Evolutionary conservation across 1,284 basidiomycete genomes (phyloP).

Genomic region (Athelia psychrophila): DNA sequence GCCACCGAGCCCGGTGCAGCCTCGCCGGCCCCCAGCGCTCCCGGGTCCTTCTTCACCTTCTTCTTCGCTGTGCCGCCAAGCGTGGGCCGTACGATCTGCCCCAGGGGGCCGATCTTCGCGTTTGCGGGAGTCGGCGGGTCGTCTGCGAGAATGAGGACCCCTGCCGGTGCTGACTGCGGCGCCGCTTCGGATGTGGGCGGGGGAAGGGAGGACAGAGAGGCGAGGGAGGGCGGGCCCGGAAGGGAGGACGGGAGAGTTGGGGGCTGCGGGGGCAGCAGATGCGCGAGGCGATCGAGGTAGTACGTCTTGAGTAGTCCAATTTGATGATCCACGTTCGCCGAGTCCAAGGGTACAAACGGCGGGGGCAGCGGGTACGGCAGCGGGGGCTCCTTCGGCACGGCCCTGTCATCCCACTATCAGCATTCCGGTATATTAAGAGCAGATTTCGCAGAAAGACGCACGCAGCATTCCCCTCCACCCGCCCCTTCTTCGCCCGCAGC

Average conservation of each 20-base stretch:
- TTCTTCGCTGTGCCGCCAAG: constrained; percentile 27
- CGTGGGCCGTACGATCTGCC: constrained; percentile 54
- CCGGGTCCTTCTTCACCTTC: constrained; percentile 1
- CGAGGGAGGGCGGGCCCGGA: constrained; percentile 18
- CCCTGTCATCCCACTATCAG: constrained; percentile 30
- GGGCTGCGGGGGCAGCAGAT: constrained; percentile 10
- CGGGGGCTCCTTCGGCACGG: constrained; percentile 71
- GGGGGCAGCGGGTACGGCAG: constrained; percentile 87
- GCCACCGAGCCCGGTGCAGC: no score
- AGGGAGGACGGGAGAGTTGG: background rate
- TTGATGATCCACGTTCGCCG: constrained; percentile 66
- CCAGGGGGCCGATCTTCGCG: constrained; percentile 72
- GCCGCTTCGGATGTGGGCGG: constrained; percentile 12
- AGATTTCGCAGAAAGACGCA: constrained; percentile 31
- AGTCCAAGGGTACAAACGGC: constrained; percentile 69
- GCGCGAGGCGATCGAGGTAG: constrained; percentile 61
- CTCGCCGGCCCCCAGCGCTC: background rate
- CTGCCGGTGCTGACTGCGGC: constrained; percentile 12
- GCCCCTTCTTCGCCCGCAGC: constrained; percentile 65
- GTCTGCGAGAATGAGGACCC: constrained; percentile 48
- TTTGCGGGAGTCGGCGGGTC: constrained; percentile 55
- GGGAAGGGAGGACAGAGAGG: constrained; percentile 14
- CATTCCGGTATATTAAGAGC: constrained; percentile 1
- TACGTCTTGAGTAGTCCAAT: constrained; percentile 84
- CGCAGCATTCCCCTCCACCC: constrained; percentile 39